Percentiles rank a stretch among this genome's conserved stretches.
Evolutionary conservation across 1,284 basidiomycete genomes (phyloP).

Genomic region (Porphyrellus sp.): DNA sequence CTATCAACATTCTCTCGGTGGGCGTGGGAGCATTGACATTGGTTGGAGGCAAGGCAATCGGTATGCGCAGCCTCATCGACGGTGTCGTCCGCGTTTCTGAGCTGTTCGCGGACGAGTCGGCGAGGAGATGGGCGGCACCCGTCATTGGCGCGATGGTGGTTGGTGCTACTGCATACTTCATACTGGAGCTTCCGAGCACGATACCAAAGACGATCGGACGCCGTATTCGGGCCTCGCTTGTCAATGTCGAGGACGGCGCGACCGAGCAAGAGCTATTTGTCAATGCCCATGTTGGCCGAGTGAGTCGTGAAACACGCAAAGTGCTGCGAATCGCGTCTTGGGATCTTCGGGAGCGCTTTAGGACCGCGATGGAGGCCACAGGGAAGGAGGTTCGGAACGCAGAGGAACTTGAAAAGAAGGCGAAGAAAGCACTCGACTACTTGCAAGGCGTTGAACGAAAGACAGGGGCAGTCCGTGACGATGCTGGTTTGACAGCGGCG

Average conservation of each 20-base stretch:
- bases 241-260: conserved; percentile 39
- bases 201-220: conserved; percentile 92
- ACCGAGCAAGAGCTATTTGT: conserved; percentile 56
- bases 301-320: conserved; percentile 89
- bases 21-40: conserved; percentile 87
- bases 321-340: conserved; percentile 90
- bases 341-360: conserved; percentile 87
- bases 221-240: conserved; percentile 62
- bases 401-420: conserved; percentile 72
- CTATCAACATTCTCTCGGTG: conserved; percentile 72
- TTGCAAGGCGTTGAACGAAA: conserved; percentile 60
- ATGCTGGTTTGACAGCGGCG: conserved; percentile 29
- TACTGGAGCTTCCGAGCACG: conserved; percentile 85
- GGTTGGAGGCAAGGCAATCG: conserved; percentile 78
- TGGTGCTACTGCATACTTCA: conserved; percentile 79
- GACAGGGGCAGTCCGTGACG: conserved; percentile 55
- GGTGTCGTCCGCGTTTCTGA: conserved; percentile 73
- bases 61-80: conserved; percentile 76
- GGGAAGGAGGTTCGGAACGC: conserved; percentile 74
- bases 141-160: conserved; percentile 74
- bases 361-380: conserved; percentile 74
- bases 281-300: conserved; percentile 67
- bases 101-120: conserved; percentile 77
- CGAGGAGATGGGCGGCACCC: conserved; percentile 87
- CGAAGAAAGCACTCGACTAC: conserved; percentile 70